A percentile compares a stretch with the other conserved stretches of the same genome.
phyloP scores from a whole-genome alignment of 2,329 filamentous ascomycete genomes.

The Shiraia bambusicola region DNA sequence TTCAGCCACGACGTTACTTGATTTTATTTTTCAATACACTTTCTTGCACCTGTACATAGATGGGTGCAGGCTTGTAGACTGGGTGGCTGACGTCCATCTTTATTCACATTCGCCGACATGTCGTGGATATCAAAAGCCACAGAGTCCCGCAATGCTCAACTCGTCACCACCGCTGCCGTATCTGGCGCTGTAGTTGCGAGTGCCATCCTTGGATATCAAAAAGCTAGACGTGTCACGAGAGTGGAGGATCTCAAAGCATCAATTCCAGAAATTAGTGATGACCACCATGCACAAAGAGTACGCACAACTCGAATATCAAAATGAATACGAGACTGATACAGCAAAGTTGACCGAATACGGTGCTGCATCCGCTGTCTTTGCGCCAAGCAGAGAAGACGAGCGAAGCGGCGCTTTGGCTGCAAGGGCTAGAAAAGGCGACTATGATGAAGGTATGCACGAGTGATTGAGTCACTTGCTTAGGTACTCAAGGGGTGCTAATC shows the following conservation, averaged over 20 bases:
- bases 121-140: constrained; percentile 50
- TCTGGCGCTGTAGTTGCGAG: constrained; percentile 53
- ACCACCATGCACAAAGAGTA: constrained; percentile 56
- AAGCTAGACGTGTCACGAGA: constrained; percentile 56
- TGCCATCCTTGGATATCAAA: constrained; percentile 60
- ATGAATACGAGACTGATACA: not conserved
- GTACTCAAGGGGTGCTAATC: constrained; percentile 5
- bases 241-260: constrained; percentile 62
- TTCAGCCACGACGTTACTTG: not conserved
- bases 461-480: not conserved
- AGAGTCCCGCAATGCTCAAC: constrained; percentile 57
- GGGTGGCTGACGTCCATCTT: constrained; percentile 2
- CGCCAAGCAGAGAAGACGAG: constrained; percentile 56
- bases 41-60: constrained; percentile 5
- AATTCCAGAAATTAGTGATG: constrained; percentile 58
- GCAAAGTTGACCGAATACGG: constrained; percentile 63
- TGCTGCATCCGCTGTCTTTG: constrained; percentile 50
- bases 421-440: constrained; percentile 63
- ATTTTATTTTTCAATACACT: not conserved
- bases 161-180: constrained; percentile 68
- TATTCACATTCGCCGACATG: constrained; percentile 33
- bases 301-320: constrained; percentile 9
- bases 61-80: constrained; percentile 5
- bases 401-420: constrained; percentile 59
- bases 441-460: constrained; percentile 57